phyloP scores from a whole-genome alignment of 106 monocot genomes.

The Allium sativum region DNA sequence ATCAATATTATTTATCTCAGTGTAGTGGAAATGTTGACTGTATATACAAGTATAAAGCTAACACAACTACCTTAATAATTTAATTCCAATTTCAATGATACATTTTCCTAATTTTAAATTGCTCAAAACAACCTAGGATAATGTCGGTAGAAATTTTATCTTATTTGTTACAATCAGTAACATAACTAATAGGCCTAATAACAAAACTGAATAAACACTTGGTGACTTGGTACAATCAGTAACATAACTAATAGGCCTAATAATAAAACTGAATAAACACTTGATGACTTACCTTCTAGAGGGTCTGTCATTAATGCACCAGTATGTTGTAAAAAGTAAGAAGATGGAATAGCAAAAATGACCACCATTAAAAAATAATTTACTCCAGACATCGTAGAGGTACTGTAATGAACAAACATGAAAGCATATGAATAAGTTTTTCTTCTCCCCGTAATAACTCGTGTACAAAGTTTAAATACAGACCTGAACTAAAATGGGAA shows the following conservation, averaged over 20 bases:
- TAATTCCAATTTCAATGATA: no score
- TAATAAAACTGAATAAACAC: neutral
- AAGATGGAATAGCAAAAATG: constrained; percentile 12
- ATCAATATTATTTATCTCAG: no score
- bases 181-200: neutral
- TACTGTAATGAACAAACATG: neutral
- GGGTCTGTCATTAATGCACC: constrained; percentile 36
- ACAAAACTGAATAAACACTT: neutral
- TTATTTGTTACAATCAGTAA: neutral
- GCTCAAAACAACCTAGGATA: no score
- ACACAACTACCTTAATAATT: no score
- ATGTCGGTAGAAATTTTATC: neutral
- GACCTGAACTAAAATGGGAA: no score
- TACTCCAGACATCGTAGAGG: constrained; percentile 3
- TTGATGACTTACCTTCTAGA: constrained; percentile 28
- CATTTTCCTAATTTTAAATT: no score
- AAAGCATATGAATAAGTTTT: constrained; percentile 1
- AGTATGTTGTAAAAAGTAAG: constrained; percentile 9
- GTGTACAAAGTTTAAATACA: no score
- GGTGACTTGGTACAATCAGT: neutral
- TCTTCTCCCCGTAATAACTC: constrained; percentile 1
- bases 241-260: neutral
- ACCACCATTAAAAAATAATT: constrained; percentile 1
- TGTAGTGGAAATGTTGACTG: no score
- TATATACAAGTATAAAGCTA: no score